These are phyloP conservation scores for Aspergillus transmontanensis DNA, from an alignment of 2,329 filamentous ascomycete species.

Conservation along the genomic window DNA sequence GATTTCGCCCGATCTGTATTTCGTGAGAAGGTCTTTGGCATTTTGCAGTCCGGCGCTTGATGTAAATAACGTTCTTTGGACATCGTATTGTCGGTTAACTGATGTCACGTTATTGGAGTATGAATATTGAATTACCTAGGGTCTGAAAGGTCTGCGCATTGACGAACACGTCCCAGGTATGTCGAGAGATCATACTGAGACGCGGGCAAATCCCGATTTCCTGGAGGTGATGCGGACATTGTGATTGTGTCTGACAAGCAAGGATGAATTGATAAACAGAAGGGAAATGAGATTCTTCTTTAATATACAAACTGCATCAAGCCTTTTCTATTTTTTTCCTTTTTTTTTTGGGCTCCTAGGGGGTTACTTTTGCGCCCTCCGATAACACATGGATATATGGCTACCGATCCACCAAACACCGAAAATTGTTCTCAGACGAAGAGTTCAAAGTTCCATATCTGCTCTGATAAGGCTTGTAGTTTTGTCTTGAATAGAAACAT, in stretches of 20 bases:
- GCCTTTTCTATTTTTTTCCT: too few relatives aligned
- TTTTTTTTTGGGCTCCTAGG: background rate
- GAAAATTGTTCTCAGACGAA: background rate
- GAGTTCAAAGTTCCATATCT: background rate
- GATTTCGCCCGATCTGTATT: background rate
- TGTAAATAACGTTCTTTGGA: background rate
- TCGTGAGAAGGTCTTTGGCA: background rate
- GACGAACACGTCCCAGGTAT: background rate
- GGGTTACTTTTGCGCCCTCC: background rate
- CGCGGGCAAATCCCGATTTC: background rate
- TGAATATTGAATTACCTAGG: background rate
- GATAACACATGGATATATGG: background rate
- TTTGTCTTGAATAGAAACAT: background rate
- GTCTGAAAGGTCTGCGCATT: constrained; percentile 1
- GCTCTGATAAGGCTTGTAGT: background rate
- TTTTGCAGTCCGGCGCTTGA: background rate
- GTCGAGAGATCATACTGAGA: background rate
- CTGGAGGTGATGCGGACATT: background rate
- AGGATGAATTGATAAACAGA: background rate
- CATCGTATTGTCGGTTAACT: background rate
- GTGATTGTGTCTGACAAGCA: background rate
- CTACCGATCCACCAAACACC: background rate
- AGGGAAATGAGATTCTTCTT: background rate
- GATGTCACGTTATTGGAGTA: background rate
- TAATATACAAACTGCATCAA: background rate